Conservation (phyloP, 176 grass and related monocot genomes). For the Luzula sylvatica region DNA sequence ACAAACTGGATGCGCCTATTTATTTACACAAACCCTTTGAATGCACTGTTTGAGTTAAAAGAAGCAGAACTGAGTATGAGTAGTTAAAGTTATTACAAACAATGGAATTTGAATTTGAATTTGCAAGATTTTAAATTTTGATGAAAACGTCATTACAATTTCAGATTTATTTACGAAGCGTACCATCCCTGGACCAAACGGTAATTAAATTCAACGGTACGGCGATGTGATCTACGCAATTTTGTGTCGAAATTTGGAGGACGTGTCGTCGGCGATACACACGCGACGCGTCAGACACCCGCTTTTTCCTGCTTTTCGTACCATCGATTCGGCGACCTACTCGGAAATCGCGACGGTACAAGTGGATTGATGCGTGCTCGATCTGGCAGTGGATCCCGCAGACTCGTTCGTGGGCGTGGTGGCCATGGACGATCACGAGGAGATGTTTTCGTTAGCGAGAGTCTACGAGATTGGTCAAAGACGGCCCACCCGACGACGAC, state of each 20-base stretch:
- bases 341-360: slow-evolving; percentile 87
- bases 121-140: no score
- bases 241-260: slow-evolving; percentile 82
- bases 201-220: slow-evolving; percentile 83
- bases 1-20: no score
- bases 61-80: no score
- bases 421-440: slow-evolving; percentile 86
- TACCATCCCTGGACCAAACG: slow-evolving; percentile 88
- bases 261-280: slow-evolving; percentile 55
- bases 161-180: slow-evolving; percentile 82
- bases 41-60: no score
- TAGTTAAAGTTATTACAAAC: no score
- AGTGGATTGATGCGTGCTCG: slow-evolving; percentile 68
- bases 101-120: no score
- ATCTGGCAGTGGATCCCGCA: slow-evolving; percentile 64
- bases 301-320: slow-evolving; percentile 80
- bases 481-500: slow-evolving; percentile 77
- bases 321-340: slow-evolving; percentile 80
- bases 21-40: no score
- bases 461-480: slow-evolving; percentile 86
- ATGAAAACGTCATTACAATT: no score
- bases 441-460: slow-evolving; percentile 73
- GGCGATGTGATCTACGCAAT: slow-evolving; percentile 92
- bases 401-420: slow-evolving; percentile 77
- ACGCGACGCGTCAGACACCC: slow-evolving; percentile 73